Evolutionary conservation across 192 early-diverging fungal species (phyloP), one percentile per base, ranked within the genome.

Genomic region (Dimargaris xerosporica): DNA sequence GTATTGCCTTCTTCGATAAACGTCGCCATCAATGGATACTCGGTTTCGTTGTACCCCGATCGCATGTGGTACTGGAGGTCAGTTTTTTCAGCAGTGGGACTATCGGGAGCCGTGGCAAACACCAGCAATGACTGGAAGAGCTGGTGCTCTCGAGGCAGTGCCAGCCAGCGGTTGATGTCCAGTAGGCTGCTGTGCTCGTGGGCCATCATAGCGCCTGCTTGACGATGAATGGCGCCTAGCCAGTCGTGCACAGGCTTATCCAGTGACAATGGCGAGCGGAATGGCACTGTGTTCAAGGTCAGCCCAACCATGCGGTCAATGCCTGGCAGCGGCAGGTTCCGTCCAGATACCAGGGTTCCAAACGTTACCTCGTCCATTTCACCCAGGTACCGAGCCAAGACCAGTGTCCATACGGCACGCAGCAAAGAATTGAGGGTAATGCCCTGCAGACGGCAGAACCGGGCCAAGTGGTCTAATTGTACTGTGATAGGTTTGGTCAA

Each of bases 1-100:
- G 5, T 4, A 19, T 11, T 2, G 17, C 6, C 28, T 0, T 19
- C 12, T 19, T 29, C 12, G 54, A 6, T 28, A 17, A 56, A 56
- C 0, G 6, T 19, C 9, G 30, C 54, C 25, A 9, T 34, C 16
- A 31, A 19, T 0, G 30, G 28, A 7, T 56, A 56, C 19, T 56
- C 54, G 26, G 54, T 56, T 0, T 26, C 54, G 34, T 56, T 56
- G 34, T 29, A 30, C 19, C 54, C 54, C n/a, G n/a, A n/a, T n/a
- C n/a, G n/a, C n/a, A n/a, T n/a, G n/a, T n/a, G n/a, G n/a, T n/a
- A n/a, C 5, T 26, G 17, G 0, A 7, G 54, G 0, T n/a, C 17
- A 0, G 15, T 28, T 0, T 31, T 12, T 7, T 56, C 26, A 7
- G 30, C 29, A 28, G 19, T n/a, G 0, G 30, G 19, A n/a, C n/a